These are phyloP conservation scores for Trichoderma sp. DNA, from an alignment of 2,329 filamentous ascomycete species.

Conservation along the genomic window DNA sequence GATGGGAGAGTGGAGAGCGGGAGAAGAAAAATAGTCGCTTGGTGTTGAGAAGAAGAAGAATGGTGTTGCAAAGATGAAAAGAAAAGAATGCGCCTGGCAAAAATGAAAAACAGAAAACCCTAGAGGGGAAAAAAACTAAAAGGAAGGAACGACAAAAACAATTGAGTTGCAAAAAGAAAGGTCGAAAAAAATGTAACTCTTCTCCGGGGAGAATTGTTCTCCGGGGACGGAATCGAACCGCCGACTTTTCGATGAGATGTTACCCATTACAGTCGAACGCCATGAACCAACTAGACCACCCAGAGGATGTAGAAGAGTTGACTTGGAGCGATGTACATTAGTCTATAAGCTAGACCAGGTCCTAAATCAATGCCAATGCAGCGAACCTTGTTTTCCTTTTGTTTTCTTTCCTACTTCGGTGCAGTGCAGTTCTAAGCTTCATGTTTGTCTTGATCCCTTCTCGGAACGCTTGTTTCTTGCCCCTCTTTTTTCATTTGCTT, in stretches of 20 bases:
- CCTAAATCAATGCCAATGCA: background rate
- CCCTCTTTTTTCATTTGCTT: background rate
- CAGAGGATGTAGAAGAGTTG: conserved; percentile 24
- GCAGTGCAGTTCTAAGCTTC: background rate
- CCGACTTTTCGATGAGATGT: conserved; percentile 29
- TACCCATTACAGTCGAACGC: conserved; percentile 30
- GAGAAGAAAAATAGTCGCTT: background rate
- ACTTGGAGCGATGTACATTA: background rate
- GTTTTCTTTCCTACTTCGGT: background rate
- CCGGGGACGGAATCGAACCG: conserved; percentile 32
- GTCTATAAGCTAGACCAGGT: background rate
- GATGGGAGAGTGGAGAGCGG: background rate
- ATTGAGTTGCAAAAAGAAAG: background rate
- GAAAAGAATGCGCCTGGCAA: background rate
- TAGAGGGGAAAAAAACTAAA: background rate
- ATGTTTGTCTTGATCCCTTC: background rate
- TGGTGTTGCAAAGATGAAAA: background rate
- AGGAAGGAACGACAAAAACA: too few relatives aligned
- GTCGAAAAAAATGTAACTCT: conserved; percentile 17
- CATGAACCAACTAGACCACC: conserved; percentile 33
- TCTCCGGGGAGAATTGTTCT: conserved; percentile 25
- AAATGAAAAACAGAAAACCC: background rate
- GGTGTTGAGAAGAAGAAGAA: background rate
- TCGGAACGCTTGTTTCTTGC: background rate
- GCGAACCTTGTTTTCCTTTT: background rate